Evolutionary conservation across 371 early-diverging fungal species (phyloP).

Genomic region (Sporodiniella umbellata): DNA sequence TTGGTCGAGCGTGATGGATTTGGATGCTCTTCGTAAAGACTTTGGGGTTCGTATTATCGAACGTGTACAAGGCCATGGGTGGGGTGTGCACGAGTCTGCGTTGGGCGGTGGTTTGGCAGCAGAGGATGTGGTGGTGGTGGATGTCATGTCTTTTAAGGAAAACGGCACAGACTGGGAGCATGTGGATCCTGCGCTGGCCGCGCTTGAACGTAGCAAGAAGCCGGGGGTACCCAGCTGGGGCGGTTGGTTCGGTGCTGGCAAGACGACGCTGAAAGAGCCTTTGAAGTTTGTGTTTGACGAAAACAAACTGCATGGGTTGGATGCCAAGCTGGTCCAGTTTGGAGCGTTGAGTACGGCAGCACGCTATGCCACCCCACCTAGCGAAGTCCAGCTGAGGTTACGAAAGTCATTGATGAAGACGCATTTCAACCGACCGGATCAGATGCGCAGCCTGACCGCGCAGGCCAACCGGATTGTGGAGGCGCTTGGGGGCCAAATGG

Average conservation of each 20-base stretch:
- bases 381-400: slow-evolving; percentile 21
- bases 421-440: slow-evolving; percentile 32
- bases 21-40: slow-evolving; percentile 18
- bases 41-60: slow-evolving; percentile 40
- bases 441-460: slow-evolving; percentile 14
- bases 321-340: slow-evolving; percentile 32
- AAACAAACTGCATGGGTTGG: slow-evolving; percentile 13
- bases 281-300: slow-evolving; percentile 23
- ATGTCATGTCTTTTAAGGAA: slow-evolving; percentile 35
- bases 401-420: slow-evolving; percentile 29
- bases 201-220: slow-evolving; percentile 1
- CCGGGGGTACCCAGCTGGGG: slow-evolving; percentile 6
- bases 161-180: slow-evolving; percentile 37
- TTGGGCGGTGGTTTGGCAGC: slow-evolving; percentile 5
- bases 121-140: slow-evolving; percentile 28
- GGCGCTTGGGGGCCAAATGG: slow-evolving; percentile 31
- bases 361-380: slow-evolving; percentile 22
- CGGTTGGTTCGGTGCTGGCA: slow-evolving; percentile 1
- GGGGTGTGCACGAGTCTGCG: slow-evolving; percentile 37
- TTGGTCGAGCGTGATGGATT: slow-evolving; percentile 33
- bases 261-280: slow-evolving; percentile 16
- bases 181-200: slow-evolving; percentile 14
- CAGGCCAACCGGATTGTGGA: slow-evolving; percentile 22
- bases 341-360: slow-evolving; percentile 41
- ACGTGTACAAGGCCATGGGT: slow-evolving; percentile 32